Evolutionary conservation across 371 early-diverging fungal species (phyloP).

Genomic region (Mucor lusitanicus): DNA sequence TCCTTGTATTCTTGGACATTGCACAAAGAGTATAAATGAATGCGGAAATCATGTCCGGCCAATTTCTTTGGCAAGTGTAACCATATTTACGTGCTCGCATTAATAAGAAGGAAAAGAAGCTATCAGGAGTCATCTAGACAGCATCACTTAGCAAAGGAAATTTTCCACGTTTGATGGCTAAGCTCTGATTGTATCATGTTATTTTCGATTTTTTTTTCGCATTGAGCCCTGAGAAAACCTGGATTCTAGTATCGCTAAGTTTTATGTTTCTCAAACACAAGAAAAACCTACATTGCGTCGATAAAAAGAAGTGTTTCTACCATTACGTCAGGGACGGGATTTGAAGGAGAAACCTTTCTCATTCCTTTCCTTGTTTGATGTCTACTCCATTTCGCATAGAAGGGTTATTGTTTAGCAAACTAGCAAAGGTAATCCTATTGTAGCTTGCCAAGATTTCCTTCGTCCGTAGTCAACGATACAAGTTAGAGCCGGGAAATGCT

Average conservation of each 20-base stretch:
- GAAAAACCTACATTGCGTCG: background rate
- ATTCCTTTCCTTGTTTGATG: background rate
- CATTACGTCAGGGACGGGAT: background rate
- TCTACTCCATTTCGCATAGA: background rate
- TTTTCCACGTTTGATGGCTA: background rate
- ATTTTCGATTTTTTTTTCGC: background rate
- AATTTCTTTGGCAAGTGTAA: background rate
- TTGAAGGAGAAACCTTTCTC: background rate
- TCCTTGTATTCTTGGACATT: conserved; percentile 1
- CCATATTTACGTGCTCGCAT: background rate
- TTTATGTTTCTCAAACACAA: background rate
- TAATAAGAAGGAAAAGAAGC: background rate
- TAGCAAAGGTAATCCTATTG: background rate
- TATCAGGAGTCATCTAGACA: background rate
- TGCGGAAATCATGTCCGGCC: conserved; percentile 4
- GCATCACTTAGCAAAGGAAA: background rate
- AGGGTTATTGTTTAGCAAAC: background rate
- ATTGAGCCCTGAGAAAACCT: background rate
- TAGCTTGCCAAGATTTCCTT: background rate
- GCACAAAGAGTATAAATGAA: background rate
- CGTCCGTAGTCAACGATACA: background rate
- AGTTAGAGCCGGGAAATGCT: background rate
- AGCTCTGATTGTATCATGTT: background rate
- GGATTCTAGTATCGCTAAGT: background rate
- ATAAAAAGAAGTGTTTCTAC: background rate